phyloP scores from a whole-genome alignment of 2,329 filamentous ascomycete genomes.

The Fusarium sp. region DNA sequence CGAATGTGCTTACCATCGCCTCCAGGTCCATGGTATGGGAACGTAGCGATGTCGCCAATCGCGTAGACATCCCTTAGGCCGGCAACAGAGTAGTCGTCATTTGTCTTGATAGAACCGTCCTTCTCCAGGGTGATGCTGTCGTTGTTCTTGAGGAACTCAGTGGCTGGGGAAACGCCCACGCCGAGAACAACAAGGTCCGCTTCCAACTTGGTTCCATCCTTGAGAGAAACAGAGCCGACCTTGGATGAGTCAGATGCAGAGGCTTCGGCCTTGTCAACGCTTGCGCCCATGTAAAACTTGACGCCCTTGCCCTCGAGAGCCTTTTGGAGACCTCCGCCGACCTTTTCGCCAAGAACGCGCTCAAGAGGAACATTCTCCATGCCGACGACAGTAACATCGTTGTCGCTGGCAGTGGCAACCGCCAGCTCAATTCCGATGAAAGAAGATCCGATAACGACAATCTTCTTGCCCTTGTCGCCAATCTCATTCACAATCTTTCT shows the following conservation, averaged over 20 bases:
- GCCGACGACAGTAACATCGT: slow-evolving; percentile 85
- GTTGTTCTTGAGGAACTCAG: slow-evolving; percentile 81
- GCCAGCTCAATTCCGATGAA: slow-evolving; percentile 99
- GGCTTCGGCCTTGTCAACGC: slow-evolving; percentile 83
- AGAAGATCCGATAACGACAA: slow-evolving; percentile 89
- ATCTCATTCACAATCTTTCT: slow-evolving; percentile 82
- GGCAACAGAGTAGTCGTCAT: slow-evolving; percentile 79
- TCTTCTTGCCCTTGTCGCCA: slow-evolving; percentile 85
- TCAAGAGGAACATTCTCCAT: slow-evolving; percentile 89
- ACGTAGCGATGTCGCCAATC: slow-evolving; percentile 93
- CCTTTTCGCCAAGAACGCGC: slow-evolving; percentile 81
- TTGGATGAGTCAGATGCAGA: slow-evolving; percentile 71
- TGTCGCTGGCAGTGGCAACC: slow-evolving; percentile 80
- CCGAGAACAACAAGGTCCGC: slow-evolving; percentile 93
- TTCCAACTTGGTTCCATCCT: slow-evolving; percentile 84
- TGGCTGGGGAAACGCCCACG: slow-evolving; percentile 87
- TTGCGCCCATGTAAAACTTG: slow-evolving; percentile 84
- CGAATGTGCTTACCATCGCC: slow-evolving; percentile 76
- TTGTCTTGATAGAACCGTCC: slow-evolving; percentile 85
- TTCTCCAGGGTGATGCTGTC: slow-evolving; percentile 73
- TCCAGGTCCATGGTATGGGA: slow-evolving; percentile 91
- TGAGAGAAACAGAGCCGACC: slow-evolving; percentile 82
- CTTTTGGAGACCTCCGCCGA: slow-evolving; percentile 83
- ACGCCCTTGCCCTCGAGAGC: slow-evolving; percentile 85
- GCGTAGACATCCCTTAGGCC: slow-evolving; percentile 87